These are phyloP conservation scores for Perkinsus chesapeaki DNA, from an alignment of 169 alveolate genomes.

Conservation along the genomic window DNA sequence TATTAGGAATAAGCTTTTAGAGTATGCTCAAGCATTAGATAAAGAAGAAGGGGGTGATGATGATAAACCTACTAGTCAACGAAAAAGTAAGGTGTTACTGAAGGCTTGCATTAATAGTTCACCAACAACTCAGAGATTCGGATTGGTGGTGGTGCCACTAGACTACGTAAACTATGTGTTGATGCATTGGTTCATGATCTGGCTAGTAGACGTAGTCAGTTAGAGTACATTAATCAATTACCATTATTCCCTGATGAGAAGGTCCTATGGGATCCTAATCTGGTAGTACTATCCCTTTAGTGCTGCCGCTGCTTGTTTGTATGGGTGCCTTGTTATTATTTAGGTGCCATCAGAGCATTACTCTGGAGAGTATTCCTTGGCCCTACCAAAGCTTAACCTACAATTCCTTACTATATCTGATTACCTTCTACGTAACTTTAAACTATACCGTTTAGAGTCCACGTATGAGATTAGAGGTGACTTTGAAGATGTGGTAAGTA, in stretches of 20 bases:
- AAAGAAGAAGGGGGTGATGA: neutral
- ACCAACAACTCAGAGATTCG: neutral
- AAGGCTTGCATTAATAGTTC: neutral
- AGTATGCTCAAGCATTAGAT: neutral
- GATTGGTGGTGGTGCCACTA: neutral
- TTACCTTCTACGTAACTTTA: conserved; percentile 73
- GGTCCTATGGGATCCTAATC: neutral
- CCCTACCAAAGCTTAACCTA: conserved; percentile 75
- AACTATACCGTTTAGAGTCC: conserved; percentile 72
- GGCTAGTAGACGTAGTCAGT: neutral
- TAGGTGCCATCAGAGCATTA: conserved; percentile 34
- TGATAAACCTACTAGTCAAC: neutral
- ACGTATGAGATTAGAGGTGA: conserved; percentile 74
- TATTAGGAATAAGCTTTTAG: neutral
- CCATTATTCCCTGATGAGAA: neutral
- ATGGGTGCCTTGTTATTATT: neutral
- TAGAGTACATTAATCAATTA: neutral
- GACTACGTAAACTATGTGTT: neutral
- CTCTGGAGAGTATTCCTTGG: conserved; percentile 39
- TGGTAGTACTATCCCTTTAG: neutral
- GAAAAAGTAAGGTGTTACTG: neutral
- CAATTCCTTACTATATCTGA: conserved; percentile 81
- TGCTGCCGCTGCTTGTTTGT: neutral
- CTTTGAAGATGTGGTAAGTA: conserved; percentile 43
- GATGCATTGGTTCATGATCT: neutral